Conservation (phyloP, 352 stramenopile genomes). For the Phytophthora litchii region DNA sequence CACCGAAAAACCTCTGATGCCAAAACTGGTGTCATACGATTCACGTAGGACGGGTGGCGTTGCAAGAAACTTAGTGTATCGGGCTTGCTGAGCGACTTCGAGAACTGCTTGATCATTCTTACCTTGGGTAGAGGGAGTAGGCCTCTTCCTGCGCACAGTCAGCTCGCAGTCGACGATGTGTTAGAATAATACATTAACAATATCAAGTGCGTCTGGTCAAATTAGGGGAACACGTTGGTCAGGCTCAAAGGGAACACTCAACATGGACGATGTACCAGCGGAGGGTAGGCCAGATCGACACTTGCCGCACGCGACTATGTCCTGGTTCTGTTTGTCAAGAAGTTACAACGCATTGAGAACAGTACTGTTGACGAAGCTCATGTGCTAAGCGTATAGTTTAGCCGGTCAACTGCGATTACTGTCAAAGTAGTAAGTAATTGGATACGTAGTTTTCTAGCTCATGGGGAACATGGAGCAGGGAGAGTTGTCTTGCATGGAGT, state of each 20-base stretch:
- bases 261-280: not conserved
- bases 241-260: constrained; percentile 1
- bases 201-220: constrained; percentile 2
- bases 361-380: not conserved
- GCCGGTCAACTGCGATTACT: constrained; percentile 6
- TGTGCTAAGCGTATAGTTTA: constrained; percentile 5
- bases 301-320: constrained; percentile 5
- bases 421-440: not conserved
- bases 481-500: not conserved
- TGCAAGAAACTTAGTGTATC: constrained; percentile 5
- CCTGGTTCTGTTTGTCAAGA: constrained; percentile 5
- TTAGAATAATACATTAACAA: not conserved
- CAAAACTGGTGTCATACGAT: constrained; percentile 16
- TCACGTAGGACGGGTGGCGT: constrained; percentile 10
- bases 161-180: constrained; percentile 16
- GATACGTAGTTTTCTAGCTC: not conserved
- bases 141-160: not conserved
- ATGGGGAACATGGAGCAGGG: not conserved
- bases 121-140: not conserved
- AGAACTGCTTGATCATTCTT: constrained; percentile 22
- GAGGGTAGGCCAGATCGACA: constrained; percentile 4
- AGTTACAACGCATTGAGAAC: constrained; percentile 7
- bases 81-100: constrained; percentile 10
- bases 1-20: constrained; percentile 4
- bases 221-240: not conserved